phyloP scores from a whole-genome alignment of 2,329 filamentous ascomycete genomes.

The Cercospora sp. region DNA sequence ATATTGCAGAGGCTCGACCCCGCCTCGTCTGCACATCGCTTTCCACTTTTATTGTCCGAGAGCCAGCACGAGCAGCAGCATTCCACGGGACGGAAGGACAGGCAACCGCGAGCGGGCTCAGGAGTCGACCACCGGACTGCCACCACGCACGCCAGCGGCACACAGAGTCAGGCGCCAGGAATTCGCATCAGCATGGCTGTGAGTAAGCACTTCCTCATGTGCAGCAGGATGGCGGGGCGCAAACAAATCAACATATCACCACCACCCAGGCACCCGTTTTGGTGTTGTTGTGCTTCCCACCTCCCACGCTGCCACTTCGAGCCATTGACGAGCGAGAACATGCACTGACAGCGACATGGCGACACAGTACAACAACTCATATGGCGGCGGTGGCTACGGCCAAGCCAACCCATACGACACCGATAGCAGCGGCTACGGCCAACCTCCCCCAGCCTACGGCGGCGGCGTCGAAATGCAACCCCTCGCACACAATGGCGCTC shows the following conservation, averaged over 20 bases:
- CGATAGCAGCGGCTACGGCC: slow-evolving; percentile 32
- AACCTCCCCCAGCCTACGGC: slow-evolving; percentile 36
- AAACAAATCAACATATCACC: background rate
- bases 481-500: slow-evolving; percentile 43
- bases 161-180: slow-evolving; percentile 18
- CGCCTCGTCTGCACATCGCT: background rate
- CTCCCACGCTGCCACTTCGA: background rate
- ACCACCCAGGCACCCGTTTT: background rate
- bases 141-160: background rate
- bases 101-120: background rate
- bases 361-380: slow-evolving; percentile 31
- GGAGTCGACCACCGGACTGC: slow-evolving; percentile 2
- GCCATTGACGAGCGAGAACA: slow-evolving; percentile 8
- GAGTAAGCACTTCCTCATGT: slow-evolving; percentile 12
- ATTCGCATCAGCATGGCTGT: slow-evolving; percentile 20
- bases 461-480: slow-evolving; percentile 67
- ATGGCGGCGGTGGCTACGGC: slow-evolving; percentile 49
- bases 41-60: background rate
- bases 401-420: slow-evolving; percentile 58
- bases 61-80: background rate
- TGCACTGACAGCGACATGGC: slow-evolving; percentile 16
- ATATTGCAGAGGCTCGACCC: background rate
- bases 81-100: background rate
- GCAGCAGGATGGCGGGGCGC: background rate
- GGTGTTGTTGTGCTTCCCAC: background rate